Conservation (phyloP, 2,329 filamentous ascomycete species). For the Cladophialophora exuberans region DNA sequence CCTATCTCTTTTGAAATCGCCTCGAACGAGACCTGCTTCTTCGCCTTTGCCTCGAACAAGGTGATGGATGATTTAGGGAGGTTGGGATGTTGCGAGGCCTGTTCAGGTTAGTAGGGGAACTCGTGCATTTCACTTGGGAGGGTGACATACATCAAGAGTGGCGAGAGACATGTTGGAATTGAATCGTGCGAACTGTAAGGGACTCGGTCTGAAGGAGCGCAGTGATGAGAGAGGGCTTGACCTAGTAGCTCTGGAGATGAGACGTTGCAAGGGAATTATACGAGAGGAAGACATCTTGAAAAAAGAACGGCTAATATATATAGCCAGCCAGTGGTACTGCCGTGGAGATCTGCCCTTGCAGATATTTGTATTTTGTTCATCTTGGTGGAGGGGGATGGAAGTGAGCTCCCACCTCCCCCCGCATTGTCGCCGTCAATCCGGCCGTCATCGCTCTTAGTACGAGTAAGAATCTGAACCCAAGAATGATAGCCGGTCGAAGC, state of each 20-base stretch:
- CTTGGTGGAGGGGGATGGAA: slow-evolving; percentile 19
- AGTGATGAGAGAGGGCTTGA: slow-evolving; percentile 11
- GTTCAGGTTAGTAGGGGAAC: slow-evolving; percentile 28
- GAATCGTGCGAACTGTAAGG: slow-evolving; percentile 15
- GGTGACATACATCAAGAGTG: slow-evolving; percentile 45
- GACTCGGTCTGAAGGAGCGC: slow-evolving; percentile 1
- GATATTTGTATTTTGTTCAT: slow-evolving; percentile 16
- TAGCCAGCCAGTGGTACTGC: slow-evolving; percentile 10
- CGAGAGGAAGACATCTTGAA: slow-evolving; percentile 21
- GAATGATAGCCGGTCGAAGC: no score
- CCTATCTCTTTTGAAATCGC: slow-evolving; percentile 72
- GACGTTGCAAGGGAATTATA: slow-evolving; percentile 20
- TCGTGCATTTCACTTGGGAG: slow-evolving; percentile 31
- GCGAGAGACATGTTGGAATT: slow-evolving; percentile 46
- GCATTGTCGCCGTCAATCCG: slow-evolving; percentile 17
- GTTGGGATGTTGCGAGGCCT: slow-evolving; percentile 68
- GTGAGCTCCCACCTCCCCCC: slow-evolving; percentile 20
- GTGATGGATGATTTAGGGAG: slow-evolving; percentile 72
- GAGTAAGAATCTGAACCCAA: no score
- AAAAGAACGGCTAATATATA: slow-evolving; percentile 19
- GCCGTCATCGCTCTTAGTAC: slow-evolving; percentile 17
- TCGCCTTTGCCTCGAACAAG: slow-evolving; percentile 80
- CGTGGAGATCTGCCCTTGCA: slow-evolving; percentile 24
- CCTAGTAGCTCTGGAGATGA: slow-evolving; percentile 16
- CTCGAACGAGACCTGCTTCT: slow-evolving; percentile 76